These are phyloP conservation scores for Penicillium herquei DNA, from an alignment of 495 filamentous ascomycete species.

Conservation along the genomic window DNA sequence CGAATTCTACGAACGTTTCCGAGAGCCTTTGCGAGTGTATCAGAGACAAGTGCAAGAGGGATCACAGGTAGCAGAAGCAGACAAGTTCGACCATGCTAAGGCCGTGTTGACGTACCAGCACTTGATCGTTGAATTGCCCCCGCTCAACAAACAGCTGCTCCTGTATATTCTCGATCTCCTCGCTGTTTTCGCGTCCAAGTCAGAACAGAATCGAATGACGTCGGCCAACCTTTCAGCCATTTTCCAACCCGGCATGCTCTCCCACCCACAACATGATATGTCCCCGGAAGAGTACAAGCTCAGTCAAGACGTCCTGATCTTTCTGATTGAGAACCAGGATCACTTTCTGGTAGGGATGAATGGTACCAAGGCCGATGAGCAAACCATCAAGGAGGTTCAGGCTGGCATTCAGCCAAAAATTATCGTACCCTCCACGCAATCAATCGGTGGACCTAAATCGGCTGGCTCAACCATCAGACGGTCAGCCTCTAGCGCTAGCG, in stretches of 20 bases:
- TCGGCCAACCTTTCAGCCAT: conserved; percentile 94
- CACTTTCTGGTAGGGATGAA: conserved; percentile 92
- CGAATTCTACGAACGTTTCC: conserved; percentile 88
- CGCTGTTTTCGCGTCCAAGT: conserved; percentile 96
- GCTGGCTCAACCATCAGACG: conserved; percentile 59
- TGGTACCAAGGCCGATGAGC: conserved; percentile 83
- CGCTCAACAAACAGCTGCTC: conserved; percentile 90
- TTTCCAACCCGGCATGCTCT: conserved; percentile 95
- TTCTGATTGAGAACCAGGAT: conserved; percentile 94
- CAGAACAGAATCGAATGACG: conserved; percentile 94
- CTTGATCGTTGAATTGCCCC: conserved; percentile 88
- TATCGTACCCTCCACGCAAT: background rate
- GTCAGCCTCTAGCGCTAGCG: conserved; percentile 84
- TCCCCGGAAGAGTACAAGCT: conserved; percentile 87
- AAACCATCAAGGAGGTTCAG: conserved; percentile 82
- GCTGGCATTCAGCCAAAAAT: conserved; percentile 47
- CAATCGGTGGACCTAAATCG: background rate
- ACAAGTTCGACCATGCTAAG: conserved; percentile 68
- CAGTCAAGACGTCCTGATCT: conserved; percentile 96
- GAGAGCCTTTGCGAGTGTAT: conserved; percentile 77
- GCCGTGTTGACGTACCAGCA: conserved; percentile 84
- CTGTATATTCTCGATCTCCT: conserved; percentile 98
- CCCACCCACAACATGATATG: conserved; percentile 94
- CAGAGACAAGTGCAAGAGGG: conserved; percentile 59
- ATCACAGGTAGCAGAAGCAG: conserved; percentile 24